Evolutionary conservation across 1,284 basidiomycete genomes (phyloP), one percentile per base, ranked within the genome.

Genomic region (Hortiboletus rubellus): DNA sequence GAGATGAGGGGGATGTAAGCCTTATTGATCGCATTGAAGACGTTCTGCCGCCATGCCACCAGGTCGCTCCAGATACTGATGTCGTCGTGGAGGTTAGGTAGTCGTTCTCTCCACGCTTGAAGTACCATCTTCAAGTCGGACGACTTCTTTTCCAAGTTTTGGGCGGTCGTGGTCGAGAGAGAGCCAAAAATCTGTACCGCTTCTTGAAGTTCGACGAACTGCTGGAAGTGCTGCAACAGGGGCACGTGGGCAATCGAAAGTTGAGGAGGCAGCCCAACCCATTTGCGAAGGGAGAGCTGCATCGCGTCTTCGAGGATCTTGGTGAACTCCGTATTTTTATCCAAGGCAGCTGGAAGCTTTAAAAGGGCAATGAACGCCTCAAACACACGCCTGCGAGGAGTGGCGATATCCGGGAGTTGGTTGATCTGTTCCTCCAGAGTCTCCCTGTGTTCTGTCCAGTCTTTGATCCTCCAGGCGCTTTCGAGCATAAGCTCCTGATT

Each of bases 21-120:
- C 70, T 93, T 93, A 73, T 99, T 99, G 77, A 99, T 97, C n/a
- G 94, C 92, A 64, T 91, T 85, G 72, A 91, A 91, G 31, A 91
- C 88, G 63, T 91, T 98, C 75, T 98, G 96, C 55, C 97, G 82
- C 97, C 97, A 99, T 17, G 96, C 95, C 9, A 99, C 94, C 12
- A 99, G 81, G 72, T 99, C 97, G 64, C 93, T 96, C 97, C 97
- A 99, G 54, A 98, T 91, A 65, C 92, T 96, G 76, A 99, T 98
- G 72, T 99, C 97, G 71, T 99, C 97, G 76, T 94, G 94, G 59
- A 91, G 81, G 72, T 98, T 98, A 2, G 97, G 97, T 27, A 99
- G 79, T 37, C 97, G 87, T 72, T 99, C 97, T 58, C 97, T 86
- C 97, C 97, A 99, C 0, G 96, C 94, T 67, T 94, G 91, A 55